phyloP scores from a whole-genome alignment of 1,284 basidiomycete genomes.

The Tilletia horrida region DNA sequence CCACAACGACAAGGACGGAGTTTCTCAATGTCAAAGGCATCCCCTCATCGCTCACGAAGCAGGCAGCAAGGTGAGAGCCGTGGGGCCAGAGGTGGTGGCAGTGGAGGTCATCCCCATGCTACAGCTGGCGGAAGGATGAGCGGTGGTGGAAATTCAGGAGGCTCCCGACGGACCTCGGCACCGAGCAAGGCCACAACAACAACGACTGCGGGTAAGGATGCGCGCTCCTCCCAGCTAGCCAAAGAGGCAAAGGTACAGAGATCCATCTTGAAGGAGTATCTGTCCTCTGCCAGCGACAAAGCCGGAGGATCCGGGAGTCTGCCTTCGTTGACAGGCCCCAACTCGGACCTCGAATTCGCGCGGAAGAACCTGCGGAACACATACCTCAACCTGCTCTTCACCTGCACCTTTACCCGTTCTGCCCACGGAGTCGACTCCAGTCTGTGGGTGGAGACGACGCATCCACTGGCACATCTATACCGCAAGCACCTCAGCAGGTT shows the following conservation, averaged over 20 bases:
- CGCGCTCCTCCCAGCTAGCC: conserved; percentile 11
- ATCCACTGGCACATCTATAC: conserved; percentile 40
- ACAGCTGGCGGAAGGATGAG: neutral
- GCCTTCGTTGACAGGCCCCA: conserved; percentile 14
- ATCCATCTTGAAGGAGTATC: conserved; percentile 14
- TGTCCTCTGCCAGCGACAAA: neutral
- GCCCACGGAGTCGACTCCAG: conserved; percentile 38
- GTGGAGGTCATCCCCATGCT: neutral
- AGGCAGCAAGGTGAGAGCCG: neutral
- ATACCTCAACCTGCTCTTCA: conserved; percentile 49
- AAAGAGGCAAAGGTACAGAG: conserved; percentile 17
- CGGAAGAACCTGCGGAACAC: conserved; percentile 44
- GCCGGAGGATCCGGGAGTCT: conserved; percentile 12
- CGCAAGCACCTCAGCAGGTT: conserved; percentile 34
- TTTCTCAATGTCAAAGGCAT: too few relatives aligned
- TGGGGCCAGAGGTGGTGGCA: neutral
- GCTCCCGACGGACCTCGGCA: neutral
- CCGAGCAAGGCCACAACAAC: neutral
- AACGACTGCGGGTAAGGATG: neutral
- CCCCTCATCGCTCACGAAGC: too few relatives aligned
- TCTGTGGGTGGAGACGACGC: conserved; percentile 51
- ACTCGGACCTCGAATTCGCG: conserved; percentile 37
- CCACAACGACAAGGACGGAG: too few relatives aligned
- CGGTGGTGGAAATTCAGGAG: neutral
- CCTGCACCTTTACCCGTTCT: conserved; percentile 40